phyloP scores from a whole-genome alignment of 2,329 filamentous ascomycete species.

The Cladosporium sp. region DNA sequence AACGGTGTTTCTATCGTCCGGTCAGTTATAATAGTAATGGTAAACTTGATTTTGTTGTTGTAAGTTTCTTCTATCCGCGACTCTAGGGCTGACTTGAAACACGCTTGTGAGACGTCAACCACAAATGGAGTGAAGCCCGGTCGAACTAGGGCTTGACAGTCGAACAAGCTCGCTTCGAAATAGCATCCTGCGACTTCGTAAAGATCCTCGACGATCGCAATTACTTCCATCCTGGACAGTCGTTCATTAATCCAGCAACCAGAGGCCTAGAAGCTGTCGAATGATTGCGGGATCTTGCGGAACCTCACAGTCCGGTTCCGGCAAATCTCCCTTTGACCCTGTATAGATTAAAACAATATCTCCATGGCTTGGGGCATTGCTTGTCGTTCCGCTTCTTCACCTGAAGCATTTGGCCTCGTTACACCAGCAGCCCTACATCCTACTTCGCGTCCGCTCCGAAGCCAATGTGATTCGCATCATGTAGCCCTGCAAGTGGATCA shows the following conservation, averaged over 20 bases:
- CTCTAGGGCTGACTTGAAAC: background rate
- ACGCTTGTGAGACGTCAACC: background rate
- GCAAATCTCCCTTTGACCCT: background rate
- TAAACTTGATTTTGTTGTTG: too few relatives aligned
- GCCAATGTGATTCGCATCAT: background rate
- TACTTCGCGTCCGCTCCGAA: background rate
- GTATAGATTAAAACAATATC: background rate
- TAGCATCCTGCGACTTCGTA: background rate
- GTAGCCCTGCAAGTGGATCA: background rate
- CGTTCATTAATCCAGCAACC: constrained; percentile 6
- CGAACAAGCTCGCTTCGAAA: background rate
- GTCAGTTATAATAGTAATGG: too few relatives aligned
- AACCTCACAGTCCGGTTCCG: background rate
- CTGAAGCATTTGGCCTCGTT: constrained; percentile 5
- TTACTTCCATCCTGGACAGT: background rate
- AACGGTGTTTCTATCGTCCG: too few relatives aligned
- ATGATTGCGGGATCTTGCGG: background rate
- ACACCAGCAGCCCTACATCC: background rate
- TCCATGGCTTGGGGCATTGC: background rate
- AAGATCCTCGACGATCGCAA: constrained; percentile 5
- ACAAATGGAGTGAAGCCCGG: constrained; percentile 6
- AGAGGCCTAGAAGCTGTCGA: background rate
- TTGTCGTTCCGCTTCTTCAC: background rate
- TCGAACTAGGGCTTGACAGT: background rate
- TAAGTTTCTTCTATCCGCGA: background rate